A percentile compares a stretch with the other conserved stretches of the same genome.
These are phyloP conservation scores for Entomortierella beljakovae DNA, from an alignment of 192 early-diverging fungal genomes.

Conservation along the genomic window DNA sequence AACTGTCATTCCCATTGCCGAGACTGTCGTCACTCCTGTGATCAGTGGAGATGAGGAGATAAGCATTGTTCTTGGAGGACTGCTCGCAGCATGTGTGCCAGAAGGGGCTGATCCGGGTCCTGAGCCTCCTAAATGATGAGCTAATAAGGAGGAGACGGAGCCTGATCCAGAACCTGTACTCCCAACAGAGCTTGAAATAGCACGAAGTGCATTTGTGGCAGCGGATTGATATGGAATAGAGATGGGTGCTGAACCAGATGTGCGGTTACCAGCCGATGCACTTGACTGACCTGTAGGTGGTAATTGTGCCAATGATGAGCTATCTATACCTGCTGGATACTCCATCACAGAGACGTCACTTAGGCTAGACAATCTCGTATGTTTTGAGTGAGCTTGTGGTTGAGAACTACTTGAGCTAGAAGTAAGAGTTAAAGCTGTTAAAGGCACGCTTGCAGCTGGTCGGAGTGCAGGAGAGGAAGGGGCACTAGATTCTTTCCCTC, in stretches of 20 bases:
- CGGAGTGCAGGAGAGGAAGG: neutral
- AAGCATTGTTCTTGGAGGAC: constrained; percentile 45
- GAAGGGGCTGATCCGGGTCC: constrained; percentile 18
- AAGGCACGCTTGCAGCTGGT: neutral
- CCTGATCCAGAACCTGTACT: constrained; percentile 52
- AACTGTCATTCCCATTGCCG: constrained; percentile 44
- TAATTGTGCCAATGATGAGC: constrained; percentile 3
- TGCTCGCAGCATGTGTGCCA: constrained; percentile 19
- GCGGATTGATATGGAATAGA: constrained; percentile 47
- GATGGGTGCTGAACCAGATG: constrained; percentile 23
- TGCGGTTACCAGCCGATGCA: constrained; percentile 8
- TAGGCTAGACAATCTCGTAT: neutral
- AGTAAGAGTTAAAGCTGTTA: neutral
- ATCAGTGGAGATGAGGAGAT: constrained; percentile 42
- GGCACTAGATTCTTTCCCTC: neutral
- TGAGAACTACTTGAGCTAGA: neutral
- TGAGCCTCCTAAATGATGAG: constrained; percentile 29
- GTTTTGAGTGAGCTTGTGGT: neutral
- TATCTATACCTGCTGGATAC: neutral
- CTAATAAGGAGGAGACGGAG: constrained; percentile 30
- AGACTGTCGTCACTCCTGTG: constrained; percentile 33
- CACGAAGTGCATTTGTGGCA: constrained; percentile 41
- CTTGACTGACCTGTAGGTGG: constrained; percentile 21
- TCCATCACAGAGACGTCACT: neutral
- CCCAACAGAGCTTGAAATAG: constrained; percentile 49